Evolutionary conservation across 2,329 filamentous ascomycete genomes (phyloP), one percentile per base, ranked within the genome.

Genomic region (Dactylellina parvicollis): DNA sequence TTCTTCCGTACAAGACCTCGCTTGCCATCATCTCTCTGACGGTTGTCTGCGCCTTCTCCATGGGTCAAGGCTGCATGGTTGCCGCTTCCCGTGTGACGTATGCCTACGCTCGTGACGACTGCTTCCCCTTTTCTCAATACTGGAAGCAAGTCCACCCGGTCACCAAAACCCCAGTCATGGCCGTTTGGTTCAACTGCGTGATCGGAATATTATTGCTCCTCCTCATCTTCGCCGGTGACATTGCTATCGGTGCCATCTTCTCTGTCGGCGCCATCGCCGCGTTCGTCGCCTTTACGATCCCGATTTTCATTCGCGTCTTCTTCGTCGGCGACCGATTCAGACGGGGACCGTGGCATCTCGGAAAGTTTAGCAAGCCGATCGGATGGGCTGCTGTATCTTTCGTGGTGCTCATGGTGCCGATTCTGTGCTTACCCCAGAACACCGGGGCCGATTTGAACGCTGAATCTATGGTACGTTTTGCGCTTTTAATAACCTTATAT

Each of bases 21-120:
- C 82, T 90, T 24, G 86, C 86, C 0, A 85, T 90, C 55, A 85
- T 91, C 10, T 81, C 84, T 0, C 80, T 91, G 42, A 91, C 88
- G 1, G 89, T 91, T 75, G 82, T 91, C 40, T 89, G 88, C 67
- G 86, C 87, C 1, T 91, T 90, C 78, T 86, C 85, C 40, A 90
- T 91, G 87, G 89, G 89, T 4, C 88, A 91, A 79, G 89, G 88
- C 1, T 90, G 88, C 78, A 90, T 90, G 87, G 86, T 91, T 10
- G 82, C 83, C 9, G 83, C 83, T 4, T 89, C 86, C 20, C 85
- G 89, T 50, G 89, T 90, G 46, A 89, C 88, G 0, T 92, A 89
- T 77, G 89, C 89, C 14, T 91, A 91, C 80, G 88, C 89, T 16
- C 87, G 89, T 32, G 89, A 91, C 77, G 88, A 87, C 76, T 89